Conservation (phyloP, 2,329 filamentous ascomycete species). For the Cyphellophora europaea region DNA sequence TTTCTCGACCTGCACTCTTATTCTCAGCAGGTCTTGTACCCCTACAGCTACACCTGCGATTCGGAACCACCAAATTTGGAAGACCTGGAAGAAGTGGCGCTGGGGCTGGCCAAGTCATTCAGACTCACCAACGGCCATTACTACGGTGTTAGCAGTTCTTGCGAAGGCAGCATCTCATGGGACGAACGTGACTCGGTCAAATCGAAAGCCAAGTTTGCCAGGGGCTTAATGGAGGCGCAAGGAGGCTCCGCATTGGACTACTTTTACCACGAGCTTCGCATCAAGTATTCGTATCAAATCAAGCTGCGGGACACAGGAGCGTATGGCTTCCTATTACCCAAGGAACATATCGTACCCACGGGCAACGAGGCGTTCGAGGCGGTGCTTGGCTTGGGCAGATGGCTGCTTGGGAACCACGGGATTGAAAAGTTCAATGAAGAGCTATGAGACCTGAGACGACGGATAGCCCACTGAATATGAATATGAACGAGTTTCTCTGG, state of each 20-base stretch:
- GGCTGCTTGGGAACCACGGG: constrained; percentile 44
- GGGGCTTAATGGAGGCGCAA: constrained; percentile 57
- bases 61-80: constrained; percentile 74
- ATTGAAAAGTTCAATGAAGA: constrained; percentile 14
- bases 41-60: constrained; percentile 77
- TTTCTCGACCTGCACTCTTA: constrained; percentile 90
- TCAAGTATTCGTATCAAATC: constrained; percentile 81
- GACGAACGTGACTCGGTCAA: constrained; percentile 21
- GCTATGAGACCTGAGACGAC: no score
- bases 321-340: constrained; percentile 86
- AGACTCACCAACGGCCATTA: constrained; percentile 66
- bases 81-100: constrained; percentile 81
- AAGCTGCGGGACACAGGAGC: constrained; percentile 88
- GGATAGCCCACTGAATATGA: no score
- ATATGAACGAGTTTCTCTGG: no score
- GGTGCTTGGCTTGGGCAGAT: constrained; percentile 74
- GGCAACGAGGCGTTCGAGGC: constrained; percentile 81
- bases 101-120: constrained; percentile 83
- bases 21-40: constrained; percentile 88
- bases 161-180: constrained; percentile 60
- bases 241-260: constrained; percentile 88
- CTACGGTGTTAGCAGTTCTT: constrained; percentile 74
- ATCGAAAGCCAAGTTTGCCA: constrained; percentile 22
- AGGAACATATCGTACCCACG: constrained; percentile 76
- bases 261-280: constrained; percentile 81